A percentile compares a stretch with the other conserved stretches of the same genome.
Evolutionary conservation across 805 yeast species (phyloP).

Genomic region (Maudiozyma serrabonitensis): DNA sequence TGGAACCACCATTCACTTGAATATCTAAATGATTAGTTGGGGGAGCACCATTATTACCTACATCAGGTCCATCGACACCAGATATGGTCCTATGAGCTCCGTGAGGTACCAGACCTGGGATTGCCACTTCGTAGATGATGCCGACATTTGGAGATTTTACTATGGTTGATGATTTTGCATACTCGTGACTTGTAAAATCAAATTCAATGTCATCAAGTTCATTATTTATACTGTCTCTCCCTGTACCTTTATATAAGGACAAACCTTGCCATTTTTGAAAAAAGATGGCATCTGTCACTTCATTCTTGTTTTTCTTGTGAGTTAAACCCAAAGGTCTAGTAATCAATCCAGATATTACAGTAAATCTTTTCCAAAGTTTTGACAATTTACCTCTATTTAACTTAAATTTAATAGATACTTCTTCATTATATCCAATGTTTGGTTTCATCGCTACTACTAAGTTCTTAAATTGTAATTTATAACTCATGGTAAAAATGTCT

Average conservation of each 20-base stretch:
- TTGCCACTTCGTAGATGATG: constrained; percentile 59
- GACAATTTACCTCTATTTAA: constrained; percentile 13
- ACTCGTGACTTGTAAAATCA: constrained; percentile 45
- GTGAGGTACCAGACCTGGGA: constrained; percentile 54
- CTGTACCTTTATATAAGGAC: constrained; percentile 46
- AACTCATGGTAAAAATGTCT: constrained; percentile 47
- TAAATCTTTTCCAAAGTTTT: constrained; percentile 18
- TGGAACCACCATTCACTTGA: constrained; percentile 46
- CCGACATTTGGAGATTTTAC: constrained; percentile 48
- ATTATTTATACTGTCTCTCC: constrained; percentile 26
- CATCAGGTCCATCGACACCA: constrained; percentile 39
- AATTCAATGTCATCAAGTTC: constrained; percentile 26
- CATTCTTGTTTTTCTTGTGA: constrained; percentile 2
- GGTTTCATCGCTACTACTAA: constrained; percentile 57
- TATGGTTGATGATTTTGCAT: constrained; percentile 69
- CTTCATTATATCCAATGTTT: constrained; percentile 52
- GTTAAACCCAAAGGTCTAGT: constrained; percentile 6
- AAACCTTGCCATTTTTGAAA: constrained; percentile 65
- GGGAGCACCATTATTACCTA: constrained; percentile 48
- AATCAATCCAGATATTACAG: constrained; percentile 5
- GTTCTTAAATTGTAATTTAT: constrained; percentile 38
- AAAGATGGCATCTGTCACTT: constrained; percentile 10
- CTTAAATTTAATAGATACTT: constrained; percentile 16
- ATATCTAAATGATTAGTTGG: constrained; percentile 58
- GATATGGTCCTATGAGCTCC: constrained; percentile 24